phyloP scores from a whole-genome alignment of 805 yeast genomes.

The Ogataea sp. region DNA sequence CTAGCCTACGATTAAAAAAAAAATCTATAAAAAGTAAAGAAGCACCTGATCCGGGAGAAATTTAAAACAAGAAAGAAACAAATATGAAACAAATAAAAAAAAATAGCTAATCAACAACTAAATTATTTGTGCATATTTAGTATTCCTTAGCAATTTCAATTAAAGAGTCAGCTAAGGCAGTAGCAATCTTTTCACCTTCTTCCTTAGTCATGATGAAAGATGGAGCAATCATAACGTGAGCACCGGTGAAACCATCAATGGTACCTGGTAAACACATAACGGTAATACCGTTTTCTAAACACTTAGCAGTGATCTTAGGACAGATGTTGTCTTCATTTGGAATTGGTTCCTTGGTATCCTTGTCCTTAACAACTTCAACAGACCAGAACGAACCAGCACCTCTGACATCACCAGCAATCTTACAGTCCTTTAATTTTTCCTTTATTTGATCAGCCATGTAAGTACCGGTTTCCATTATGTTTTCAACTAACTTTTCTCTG shows the following conservation, averaged over 20 bases:
- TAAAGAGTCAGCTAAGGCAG: neutral
- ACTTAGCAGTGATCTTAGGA: conserved; percentile 24
- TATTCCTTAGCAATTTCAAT: neutral
- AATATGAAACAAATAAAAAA: neutral
- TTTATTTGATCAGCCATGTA: conserved; percentile 30
- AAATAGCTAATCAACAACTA: neutral
- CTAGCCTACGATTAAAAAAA: neutral
- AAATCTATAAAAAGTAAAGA: too few species aligned
- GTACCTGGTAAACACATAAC: conserved; percentile 33
- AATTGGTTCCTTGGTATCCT: conserved; percentile 38
- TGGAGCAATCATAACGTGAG: conserved; percentile 38
- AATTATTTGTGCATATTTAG: neutral
- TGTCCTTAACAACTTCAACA: conserved; percentile 41
- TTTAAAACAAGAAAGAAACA: neutral
- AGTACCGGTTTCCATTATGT: conserved; percentile 34
- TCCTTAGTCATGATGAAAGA: conserved; percentile 31
- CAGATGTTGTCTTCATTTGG: conserved; percentile 22
- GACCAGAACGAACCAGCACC: conserved; percentile 52
- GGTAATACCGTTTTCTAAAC: conserved; percentile 33
- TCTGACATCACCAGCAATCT: conserved; percentile 42
- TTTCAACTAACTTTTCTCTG: conserved; percentile 27
- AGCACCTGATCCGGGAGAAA: too few species aligned
- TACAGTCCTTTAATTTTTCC: conserved; percentile 20
- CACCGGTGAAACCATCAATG: conserved; percentile 32
- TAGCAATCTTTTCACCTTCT: conserved; percentile 21